These are phyloP conservation scores for Solioccasus polychromus DNA, from an alignment of 768 basidiomycete species.

Conservation along the genomic window DNA sequence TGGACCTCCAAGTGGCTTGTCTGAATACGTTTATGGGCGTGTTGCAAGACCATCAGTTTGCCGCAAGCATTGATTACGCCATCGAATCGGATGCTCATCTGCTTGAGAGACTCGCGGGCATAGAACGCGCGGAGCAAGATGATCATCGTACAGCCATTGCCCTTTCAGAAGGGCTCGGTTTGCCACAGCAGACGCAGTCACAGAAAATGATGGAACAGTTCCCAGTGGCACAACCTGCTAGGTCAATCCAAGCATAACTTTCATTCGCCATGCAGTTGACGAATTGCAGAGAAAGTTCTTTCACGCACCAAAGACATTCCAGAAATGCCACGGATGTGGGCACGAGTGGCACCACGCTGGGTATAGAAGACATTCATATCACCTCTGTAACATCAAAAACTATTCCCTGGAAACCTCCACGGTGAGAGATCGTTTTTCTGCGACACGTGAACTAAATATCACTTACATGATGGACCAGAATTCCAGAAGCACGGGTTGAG, in stretches of 20 bases:
- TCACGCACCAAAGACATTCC: background rate
- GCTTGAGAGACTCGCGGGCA: conserved; percentile 28
- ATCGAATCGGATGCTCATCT: conserved; percentile 34
- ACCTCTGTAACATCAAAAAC: background rate
- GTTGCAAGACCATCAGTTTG: conserved; percentile 39
- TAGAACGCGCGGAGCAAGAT: conserved; percentile 39
- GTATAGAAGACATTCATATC: conserved; percentile 3
- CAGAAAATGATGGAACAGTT: conserved; percentile 14
- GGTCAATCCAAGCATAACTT: conserved; percentile 1
- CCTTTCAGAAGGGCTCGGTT: conserved; percentile 27
- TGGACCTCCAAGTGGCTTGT: conserved; percentile 39
- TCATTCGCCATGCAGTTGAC: conserved; percentile 1
- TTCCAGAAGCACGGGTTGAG: background rate
- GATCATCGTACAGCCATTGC: conserved; percentile 43
- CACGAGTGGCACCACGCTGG: background rate
- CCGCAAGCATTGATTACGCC: conserved; percentile 42
- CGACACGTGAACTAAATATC: background rate
- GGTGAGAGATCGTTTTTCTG: conserved; percentile 1
- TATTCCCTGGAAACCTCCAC: background rate
- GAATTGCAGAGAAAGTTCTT: conserved; percentile 1
- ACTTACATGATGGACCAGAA: conserved; percentile 8
- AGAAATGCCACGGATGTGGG: background rate
- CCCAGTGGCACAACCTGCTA: background rate
- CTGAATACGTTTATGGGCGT: conserved; percentile 27
- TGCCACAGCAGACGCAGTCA: conserved; percentile 16